Base-by-base conservation (phyloP, 352 stramenopile species). In the Phytopythium delawarense region DNA sequence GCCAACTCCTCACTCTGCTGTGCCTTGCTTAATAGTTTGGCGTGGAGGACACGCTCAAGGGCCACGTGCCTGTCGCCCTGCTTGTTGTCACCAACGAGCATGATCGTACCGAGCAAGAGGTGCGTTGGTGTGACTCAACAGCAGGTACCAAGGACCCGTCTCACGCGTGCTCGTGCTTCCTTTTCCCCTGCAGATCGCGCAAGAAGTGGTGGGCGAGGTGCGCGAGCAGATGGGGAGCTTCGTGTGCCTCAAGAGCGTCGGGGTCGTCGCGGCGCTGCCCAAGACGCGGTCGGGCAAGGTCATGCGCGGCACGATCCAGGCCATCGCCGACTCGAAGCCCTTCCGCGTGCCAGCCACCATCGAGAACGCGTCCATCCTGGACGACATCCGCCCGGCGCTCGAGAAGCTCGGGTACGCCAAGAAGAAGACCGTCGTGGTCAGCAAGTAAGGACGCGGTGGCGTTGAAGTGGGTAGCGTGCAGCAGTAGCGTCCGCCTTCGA, bases 241-340 rank as follows among this genome's bases (percentile, higher is more conserved):
- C 74, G 97, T 97, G 7, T 89, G 92, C 13, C 97, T 97, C 45
- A 97, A 99, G 67, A 80, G 98, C 61, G 97, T 99, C 52, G 81
- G 98, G 15, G 83, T 96, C 21, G 85, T 89, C 13, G 79, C 87
- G 1, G 86, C 77, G 20, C 76, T 99, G 15, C 97, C 97, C 7
- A 99, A 99, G 91, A 99, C 97, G 1, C 87, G 96, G 50, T 98
- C 85, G 70, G 97, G 97, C 63, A 98, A 99, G 84, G 99, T 99
- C 70, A 99, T 99, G 96, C 91, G 70, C 30, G 61, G 63, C 0
- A 80, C 72, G 13, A 80, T 80, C 39, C 65, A 72, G 35, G 71
- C 72, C 16, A 77, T 80, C 51, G 72, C 72, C 4, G 70, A 80
- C 20, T 71, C 65, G 12, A 59, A 64, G 5, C 65, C 67, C 50